phyloP scores from a whole-genome alignment of 2,329 filamentous ascomycete genomes.

The Dactylellina haptotyla region DNA sequence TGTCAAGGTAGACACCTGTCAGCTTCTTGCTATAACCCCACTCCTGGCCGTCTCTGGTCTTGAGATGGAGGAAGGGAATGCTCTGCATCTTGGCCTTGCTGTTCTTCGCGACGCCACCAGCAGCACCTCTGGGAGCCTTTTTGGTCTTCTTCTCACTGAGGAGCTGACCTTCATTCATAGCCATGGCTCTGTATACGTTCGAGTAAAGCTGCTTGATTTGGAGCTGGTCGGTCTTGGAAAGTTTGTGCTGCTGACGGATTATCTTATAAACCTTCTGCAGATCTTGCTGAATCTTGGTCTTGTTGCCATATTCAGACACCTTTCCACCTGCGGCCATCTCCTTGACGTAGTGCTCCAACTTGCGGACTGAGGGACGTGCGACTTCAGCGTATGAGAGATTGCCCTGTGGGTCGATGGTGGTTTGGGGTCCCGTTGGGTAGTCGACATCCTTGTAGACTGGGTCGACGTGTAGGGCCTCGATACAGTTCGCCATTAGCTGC shows the following conservation, averaged over 20 bases:
- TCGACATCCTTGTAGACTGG: conserved; percentile 97
- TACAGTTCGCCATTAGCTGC: conserved; percentile 97
- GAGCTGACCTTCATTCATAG: conserved; percentile 98
- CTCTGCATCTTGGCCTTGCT: conserved; percentile 94
- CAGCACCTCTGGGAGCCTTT: conserved; percentile 65
- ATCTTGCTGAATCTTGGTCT: conserved; percentile 97
- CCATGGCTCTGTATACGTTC: conserved; percentile 90
- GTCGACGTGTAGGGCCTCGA: conserved; percentile 82
- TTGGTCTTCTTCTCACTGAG: conserved; percentile 81
- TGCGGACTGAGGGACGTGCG: conserved; percentile 86
- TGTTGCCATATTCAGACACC: conserved; percentile 97
- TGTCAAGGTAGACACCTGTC: conserved; percentile 90
- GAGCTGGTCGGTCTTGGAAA: conserved; percentile 93
- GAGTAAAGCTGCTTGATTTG: conserved; percentile 96
- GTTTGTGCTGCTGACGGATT: conserved; percentile 97
- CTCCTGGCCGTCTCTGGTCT: conserved; percentile 89
- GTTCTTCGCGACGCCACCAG: conserved; percentile 63
- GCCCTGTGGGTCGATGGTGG: conserved; percentile 89
- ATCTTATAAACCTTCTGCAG: conserved; percentile 95
- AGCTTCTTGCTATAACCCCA: conserved; percentile 99
- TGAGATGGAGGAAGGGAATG: conserved; percentile 95
- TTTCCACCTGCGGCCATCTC: conserved; percentile 99
- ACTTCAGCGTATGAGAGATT: conserved; percentile 92
- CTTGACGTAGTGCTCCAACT: conserved; percentile 97
- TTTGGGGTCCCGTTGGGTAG: conserved; percentile 88